phyloP scores from a whole-genome alignment of 805 yeast genomes.

The Kregervanrija fluxuum region DNA sequence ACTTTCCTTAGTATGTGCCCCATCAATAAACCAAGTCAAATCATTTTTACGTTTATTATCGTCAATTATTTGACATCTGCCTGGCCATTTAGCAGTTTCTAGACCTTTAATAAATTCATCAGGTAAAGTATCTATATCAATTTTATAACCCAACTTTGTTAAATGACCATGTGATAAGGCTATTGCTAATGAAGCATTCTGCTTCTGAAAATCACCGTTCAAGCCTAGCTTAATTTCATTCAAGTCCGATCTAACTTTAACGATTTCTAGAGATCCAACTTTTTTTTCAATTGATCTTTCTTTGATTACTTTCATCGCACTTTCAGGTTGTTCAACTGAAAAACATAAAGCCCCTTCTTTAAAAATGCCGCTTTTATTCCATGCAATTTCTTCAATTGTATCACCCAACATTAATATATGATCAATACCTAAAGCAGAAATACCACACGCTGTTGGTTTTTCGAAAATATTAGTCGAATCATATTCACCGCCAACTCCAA shows the following conservation, averaged over 20 bases:
- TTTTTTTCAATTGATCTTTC: conserved; percentile 64
- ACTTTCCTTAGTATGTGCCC: conserved; percentile 93
- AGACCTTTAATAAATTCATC: conserved; percentile 51
- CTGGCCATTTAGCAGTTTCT: conserved; percentile 78
- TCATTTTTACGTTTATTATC: conserved; percentile 31
- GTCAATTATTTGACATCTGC: conserved; percentile 74
- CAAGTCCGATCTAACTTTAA: conserved; percentile 37
- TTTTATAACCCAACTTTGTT: conserved; percentile 35
- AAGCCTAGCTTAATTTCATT: conserved; percentile 53
- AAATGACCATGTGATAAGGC: conserved; percentile 60
- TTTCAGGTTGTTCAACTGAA: conserved; percentile 48
- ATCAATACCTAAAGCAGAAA: conserved; percentile 83
- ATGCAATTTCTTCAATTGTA: conserved; percentile 83
- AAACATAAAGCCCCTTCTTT: conserved; percentile 62
- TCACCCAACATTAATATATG: conserved; percentile 83
- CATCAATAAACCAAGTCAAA: conserved; percentile 82
- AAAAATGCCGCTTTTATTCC: conserved; percentile 95
- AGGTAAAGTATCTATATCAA: conserved; percentile 34
- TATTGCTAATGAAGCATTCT: conserved; percentile 85
- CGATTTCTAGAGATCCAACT: conserved; percentile 41
- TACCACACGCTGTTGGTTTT: conserved; percentile 78
- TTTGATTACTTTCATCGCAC: conserved; percentile 48
- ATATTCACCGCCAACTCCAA: conserved; percentile 96
- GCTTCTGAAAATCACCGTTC: conserved; percentile 75
- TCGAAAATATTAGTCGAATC: conserved; percentile 91